Base-by-base conservation (phyloP, 116 monocot genomes). In the Posidonia oceanica region DNA sequence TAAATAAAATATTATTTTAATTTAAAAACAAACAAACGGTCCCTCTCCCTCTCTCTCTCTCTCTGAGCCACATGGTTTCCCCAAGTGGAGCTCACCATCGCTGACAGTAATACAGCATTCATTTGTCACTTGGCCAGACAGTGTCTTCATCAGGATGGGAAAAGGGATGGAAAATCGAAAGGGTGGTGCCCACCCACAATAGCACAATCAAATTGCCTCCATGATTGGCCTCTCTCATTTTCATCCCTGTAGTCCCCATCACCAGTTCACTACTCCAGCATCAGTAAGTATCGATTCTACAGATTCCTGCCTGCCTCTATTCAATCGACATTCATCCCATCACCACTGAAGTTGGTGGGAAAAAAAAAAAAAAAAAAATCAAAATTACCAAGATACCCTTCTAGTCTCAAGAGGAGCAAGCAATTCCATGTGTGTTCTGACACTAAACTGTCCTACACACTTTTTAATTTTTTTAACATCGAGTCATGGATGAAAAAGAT, bases 341-440 rank as follows among this genome's bases (percentile, higher is more conserved):
- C 38, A 38, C n/a, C 22, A 54, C 36, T 22, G 52, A 52, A 36
- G 53, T 68, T 52, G 51, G 15, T 68, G 14, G 68, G 68, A 52
- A 68, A 68, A 68, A 13, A 36, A 6, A 18, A 10, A 52, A 52
- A 68, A 68, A 68, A 13, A 36, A 6, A 18, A 10, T 67, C n/a
- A 21, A 14, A 36, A 53, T 68, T 52, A 36, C 54, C 53, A 54
- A 53, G 52, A 54, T 38, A 52, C 36, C 36, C 53, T 53, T 48
- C 15, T 7, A 14, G 4, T 15, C 68, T 7, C 36, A 68, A 29
- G 42, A 68, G 41, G 13, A 68, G 22, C 29, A 52, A 36, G 52
- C 68, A 53, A 14, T 2, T 12, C 36, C 68, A 68, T 68, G 68
- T 68, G 68, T 54, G 29, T 23, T 68, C 68, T 68, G 68, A 68